phyloP scores from a whole-genome alignment of 1,284 basidiomycete species.

The Microbotryum silenes-acaulis region DNA sequence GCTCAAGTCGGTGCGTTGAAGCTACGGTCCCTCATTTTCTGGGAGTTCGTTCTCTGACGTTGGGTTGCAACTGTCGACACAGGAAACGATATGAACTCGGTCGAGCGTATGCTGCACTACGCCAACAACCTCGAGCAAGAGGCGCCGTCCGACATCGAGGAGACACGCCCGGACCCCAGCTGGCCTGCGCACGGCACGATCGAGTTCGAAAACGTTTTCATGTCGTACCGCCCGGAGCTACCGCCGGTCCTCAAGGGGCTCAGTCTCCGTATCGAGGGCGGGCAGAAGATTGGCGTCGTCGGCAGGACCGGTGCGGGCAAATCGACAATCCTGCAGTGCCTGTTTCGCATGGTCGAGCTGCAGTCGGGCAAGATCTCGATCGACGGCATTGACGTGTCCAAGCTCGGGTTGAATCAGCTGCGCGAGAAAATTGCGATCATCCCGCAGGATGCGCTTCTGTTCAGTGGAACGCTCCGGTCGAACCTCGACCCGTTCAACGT shows the following conservation, averaged over 20 bases:
- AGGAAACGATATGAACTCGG: constrained; percentile 86
- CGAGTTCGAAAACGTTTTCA: constrained; percentile 59
- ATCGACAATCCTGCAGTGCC: constrained; percentile 68
- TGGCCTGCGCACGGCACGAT: constrained; percentile 37
- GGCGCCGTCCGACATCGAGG: constrained; percentile 27
- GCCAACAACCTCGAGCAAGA: constrained; percentile 43
- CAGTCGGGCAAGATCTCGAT: constrained; percentile 66
- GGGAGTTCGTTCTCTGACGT: constrained; percentile 50
- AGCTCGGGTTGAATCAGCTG: constrained; percentile 76
- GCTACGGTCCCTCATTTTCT: no score
- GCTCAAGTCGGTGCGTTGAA: constrained; percentile 4
- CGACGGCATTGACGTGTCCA: constrained; percentile 81
- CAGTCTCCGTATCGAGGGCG: constrained; percentile 62
- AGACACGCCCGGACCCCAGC: constrained; percentile 22
- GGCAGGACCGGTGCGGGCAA: constrained; percentile 54
- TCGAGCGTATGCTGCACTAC: constrained; percentile 57
- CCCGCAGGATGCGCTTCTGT: constrained; percentile 75
- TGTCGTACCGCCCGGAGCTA: constrained; percentile 71
- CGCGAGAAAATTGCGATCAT: constrained; percentile 58
- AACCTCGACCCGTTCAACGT: constrained; percentile 83
- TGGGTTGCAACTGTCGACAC: no score
- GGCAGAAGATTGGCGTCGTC: constrained; percentile 62
- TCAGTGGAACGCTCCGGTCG: constrained; percentile 75
- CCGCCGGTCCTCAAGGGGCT: constrained; percentile 73
- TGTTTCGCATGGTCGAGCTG: constrained; percentile 84